Base-by-base conservation (phyloP, 2,329 filamentous ascomycete genomes). In the Aspergillus fructus region DNA sequence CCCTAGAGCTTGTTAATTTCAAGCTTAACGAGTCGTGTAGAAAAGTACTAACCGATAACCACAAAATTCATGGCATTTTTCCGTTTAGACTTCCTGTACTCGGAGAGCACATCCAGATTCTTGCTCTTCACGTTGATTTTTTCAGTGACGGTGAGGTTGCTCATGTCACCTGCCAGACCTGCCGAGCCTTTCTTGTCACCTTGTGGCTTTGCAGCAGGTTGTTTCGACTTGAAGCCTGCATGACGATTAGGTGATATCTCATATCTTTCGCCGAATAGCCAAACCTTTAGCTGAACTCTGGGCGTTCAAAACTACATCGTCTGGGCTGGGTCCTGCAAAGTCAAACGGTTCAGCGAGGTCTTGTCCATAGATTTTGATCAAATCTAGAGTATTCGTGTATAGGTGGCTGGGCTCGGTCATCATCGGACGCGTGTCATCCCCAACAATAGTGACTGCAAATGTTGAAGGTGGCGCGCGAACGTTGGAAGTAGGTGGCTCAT, bases 61-160 rank as follows among this genome's bases (percentile, higher is more conserved):
- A 96, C 92, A 75, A 97, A 96, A 71, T 91, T 96, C 42, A 90
- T 89, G 53, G 86, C 88, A 64, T 88, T 89, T 76, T 97, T 97
- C 64, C 83, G 82, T 53, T 86, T 84, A 52, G 85, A 83, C 62
- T 88, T 91, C 66, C 89, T 84, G 68, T 89, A 93, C 70, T 96
- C 93, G 47, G 86, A 85, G 34, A 93, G 69, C 3, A 97, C 93
- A 72, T 97, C 85, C 19, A 97, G 76, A 55, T 94, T 93, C 72
- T 96, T 96, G 71, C 81, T 85, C 68, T 83, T 86, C 66, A 84
- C 74, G 52, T 79, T 83, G 5, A 79, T 74, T 49, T 76, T 69
- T 43, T 83, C 81, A 51, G 81, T 78, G 7, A 85, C 73, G 12
- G 72, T 74, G 19, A 85, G 66, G 24, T 78, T 74, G 43, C 78